These are phyloP conservation scores for Sphagnum magellanicum DNA, from an alignment of 228 moss, liverwort and hornwort species.

Conservation along the genomic window DNA sequence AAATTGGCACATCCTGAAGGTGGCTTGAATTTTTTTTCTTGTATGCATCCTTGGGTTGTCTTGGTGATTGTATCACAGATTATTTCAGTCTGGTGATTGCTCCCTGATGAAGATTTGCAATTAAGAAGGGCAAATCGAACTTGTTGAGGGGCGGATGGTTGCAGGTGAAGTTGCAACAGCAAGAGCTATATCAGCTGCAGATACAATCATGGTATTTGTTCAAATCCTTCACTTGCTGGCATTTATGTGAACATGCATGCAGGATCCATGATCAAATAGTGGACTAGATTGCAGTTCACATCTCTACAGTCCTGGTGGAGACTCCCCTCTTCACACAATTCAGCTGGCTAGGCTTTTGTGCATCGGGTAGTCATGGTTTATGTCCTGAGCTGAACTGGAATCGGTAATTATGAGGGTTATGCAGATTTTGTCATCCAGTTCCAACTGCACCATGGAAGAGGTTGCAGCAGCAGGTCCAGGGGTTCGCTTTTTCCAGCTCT, in stretches of 20 bases:
- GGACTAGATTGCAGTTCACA: no score
- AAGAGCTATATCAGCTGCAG: slow-evolving; percentile 51
- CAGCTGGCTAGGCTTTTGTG: no score
- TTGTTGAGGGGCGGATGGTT: neutral
- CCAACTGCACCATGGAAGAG: slow-evolving; percentile 63
- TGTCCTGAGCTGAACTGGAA: neutral
- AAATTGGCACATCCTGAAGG: slow-evolving; percentile 77
- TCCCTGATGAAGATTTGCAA: no score
- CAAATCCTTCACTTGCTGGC: neutral
- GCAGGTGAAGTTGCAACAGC: slow-evolving; percentile 80
- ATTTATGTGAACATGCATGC: no score
- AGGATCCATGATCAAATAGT: no score
- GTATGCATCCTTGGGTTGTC: no score
- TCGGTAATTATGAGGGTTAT: neutral
- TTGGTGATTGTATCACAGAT: no score
- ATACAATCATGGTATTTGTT: slow-evolving; percentile 50
- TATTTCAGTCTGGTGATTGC: no score
- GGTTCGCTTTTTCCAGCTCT: slow-evolving; percentile 75
- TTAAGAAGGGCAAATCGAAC: no score
- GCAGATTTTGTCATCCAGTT: slow-evolving; percentile 61
- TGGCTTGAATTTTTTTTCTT: slow-evolving; percentile 3
- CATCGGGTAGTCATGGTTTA: no score
- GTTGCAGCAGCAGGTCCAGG: slow-evolving; percentile 53
- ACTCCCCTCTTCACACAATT: no score
- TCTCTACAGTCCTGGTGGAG: no score